Base-by-base conservation (phyloP, 257 asterid species). In the Leonotis leonurus region DNA sequence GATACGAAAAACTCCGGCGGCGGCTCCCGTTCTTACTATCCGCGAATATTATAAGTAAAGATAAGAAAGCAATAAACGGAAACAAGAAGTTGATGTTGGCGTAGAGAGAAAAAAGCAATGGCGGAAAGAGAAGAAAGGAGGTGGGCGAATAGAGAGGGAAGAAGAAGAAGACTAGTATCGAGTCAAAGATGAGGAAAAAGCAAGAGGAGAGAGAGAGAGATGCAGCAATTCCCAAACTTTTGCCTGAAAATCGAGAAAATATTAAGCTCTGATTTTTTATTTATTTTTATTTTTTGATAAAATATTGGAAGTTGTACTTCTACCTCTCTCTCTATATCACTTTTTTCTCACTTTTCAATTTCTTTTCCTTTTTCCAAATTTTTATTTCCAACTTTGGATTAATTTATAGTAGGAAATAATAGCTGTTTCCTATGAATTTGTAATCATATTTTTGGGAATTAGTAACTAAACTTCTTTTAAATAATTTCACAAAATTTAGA, bases 121-220 rank as follows among this genome's bases (percentile, higher is more conserved):
- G 51, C 55, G 70, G 46, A n/a, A n/a, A n/a, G n/a, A n/a, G n/a
- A n/a, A n/a, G n/a, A n/a, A 32, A n/a, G 37, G 61, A 60, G 54
- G 68, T 71, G 64, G 21, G 58, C 68, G 64, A 69, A 65, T 27
- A 74, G 57, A 50, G 32, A 46, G 64, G 33, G 55, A 57, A 21
- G 50, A 35, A 43, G 37, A 55, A 29, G 36, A 53, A 21, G 72
- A 68, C 33, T 70, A 39, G 39, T n/a, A n/a, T n/a, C 44, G 62
- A 68, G 81, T 76, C 81, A 76, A 76, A 71, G 77, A 71, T 50
- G 72, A 58, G 70, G 77, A 71, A 75, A 71, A 71, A 71, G 71
- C 64, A 46, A 65, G 18, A 16, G 64, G 37, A n/a, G n/a, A n/a
- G n/a, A n/a, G n/a, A n/a, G n/a, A n/a, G 60, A 36, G 76, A 39